Evolutionary conservation across 2,329 filamentous ascomycete genomes (phyloP), one percentile per base, ranked within the genome.

Genomic region (Diaporthe eres): DNA sequence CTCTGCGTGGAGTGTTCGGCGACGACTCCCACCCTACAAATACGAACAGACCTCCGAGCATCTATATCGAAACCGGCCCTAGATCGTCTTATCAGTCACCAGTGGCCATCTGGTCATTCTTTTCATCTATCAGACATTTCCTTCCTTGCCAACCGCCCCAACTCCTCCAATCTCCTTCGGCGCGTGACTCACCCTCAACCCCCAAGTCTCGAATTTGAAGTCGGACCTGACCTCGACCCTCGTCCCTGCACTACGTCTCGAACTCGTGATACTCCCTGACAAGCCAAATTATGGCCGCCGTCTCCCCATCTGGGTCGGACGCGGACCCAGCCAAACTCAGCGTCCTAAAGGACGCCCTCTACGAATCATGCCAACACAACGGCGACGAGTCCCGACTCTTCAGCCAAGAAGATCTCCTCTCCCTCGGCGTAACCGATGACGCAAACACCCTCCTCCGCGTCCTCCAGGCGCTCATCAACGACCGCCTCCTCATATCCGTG

Each of bases 401-500:
- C 71, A 71, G 71, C 34, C 76, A 77, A 42, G 72, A 76, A 37
- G 76, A 77, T 61, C 71, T 77, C 44, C 73, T 80, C 42, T 72
- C 73, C 25, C 72, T 80, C 39, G 67, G 75, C 75, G 86, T 92
- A 77, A 87, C 89, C 68, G 85, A 88, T 76, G 88, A 92, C 81
- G 82, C 91, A 77, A 82, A 86, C 80, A 85, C 89, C 63, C 87
- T 93, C 31, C 82, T 91, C 74, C 84, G 85, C 73, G 88, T 92
- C 22, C 86, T 92, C 55, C 90, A 92, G 82, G 85, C 84, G 47
- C 87, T 93, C 71, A 88, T 88, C 76, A 86, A 91, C 79, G 91
- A 93, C 80, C 90, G 90, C 81, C 87, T 92, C 51, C 89, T 93
- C 79, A 87, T 88, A 75, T 84, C 86, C 34, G 86, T 88, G 67